phyloP scores from a whole-genome alignment of 2,329 filamentous ascomycete genomes.

The Didymella exigua region DNA sequence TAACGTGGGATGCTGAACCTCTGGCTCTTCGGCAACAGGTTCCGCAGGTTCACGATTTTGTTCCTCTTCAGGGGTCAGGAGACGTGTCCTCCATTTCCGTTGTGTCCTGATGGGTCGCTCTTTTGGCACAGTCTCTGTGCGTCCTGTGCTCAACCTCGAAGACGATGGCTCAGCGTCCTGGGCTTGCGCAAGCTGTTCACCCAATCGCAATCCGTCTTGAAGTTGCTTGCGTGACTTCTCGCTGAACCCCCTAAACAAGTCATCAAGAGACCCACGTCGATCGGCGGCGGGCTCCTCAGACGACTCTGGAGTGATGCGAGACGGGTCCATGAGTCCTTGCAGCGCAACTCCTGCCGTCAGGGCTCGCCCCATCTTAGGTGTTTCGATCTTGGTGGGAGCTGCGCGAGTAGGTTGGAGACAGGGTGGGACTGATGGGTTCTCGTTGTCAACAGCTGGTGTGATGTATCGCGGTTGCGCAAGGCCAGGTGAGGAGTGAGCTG shows the following conservation, averaged over 20 bases:
- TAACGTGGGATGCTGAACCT: constrained; percentile 39
- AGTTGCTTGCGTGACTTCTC: constrained; percentile 47
- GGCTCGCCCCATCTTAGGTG: constrained; percentile 42
- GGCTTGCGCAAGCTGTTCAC: constrained; percentile 45
- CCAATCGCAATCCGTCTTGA: constrained; percentile 47
- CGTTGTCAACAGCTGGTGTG: constrained; percentile 38
- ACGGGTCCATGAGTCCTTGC: constrained; percentile 44
- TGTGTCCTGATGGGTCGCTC: constrained; percentile 33
- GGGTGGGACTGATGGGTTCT: constrained; percentile 41
- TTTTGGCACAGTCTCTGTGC: constrained; percentile 13
- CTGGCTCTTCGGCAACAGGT: constrained; percentile 12
- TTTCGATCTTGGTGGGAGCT: constrained; percentile 31
- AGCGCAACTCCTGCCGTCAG: constrained; percentile 49
- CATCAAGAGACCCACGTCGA: constrained; percentile 38
- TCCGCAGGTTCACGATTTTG: constrained; percentile 22
- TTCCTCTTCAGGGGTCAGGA: constrained; percentile 45
- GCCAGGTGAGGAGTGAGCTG: constrained; percentile 21
- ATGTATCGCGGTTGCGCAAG: constrained; percentile 25
- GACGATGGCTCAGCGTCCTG: constrained; percentile 25
- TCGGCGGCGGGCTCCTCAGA: constrained; percentile 27
- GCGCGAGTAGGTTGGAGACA: constrained; percentile 28
- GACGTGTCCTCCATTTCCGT: constrained; percentile 35
- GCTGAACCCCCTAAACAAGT: constrained; percentile 49
- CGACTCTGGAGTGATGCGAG: constrained; percentile 35
- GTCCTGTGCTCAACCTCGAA: constrained; percentile 26